phyloP scores from a whole-genome alignment of 1,139 yeast species.

The Yamadazyma taylorii region DNA sequence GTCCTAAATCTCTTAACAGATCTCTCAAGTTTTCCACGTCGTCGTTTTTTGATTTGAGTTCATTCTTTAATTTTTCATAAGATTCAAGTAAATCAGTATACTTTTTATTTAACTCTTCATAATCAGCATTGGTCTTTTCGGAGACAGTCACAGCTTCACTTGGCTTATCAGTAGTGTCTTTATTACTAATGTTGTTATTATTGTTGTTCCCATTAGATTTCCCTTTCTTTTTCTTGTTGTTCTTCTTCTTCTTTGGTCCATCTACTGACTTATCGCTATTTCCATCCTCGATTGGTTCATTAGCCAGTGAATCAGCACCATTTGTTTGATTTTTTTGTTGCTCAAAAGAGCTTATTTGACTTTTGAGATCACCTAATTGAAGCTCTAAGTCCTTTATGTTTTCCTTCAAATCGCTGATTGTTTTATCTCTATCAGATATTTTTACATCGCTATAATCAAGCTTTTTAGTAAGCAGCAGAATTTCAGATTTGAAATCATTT shows the following conservation, averaged over 20 bases:
- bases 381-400: conserved; percentile 6
- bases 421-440: conserved; percentile 4
- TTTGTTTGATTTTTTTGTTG: not conserved
- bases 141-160: too few species aligned
- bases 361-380: conserved; percentile 10
- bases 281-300: not conserved
- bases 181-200: not conserved
- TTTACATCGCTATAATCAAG: conserved; percentile 2
- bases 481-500: not conserved
- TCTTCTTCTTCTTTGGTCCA: conserved; percentile 13
- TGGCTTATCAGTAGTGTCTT: not conserved
- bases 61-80: conserved; percentile 18
- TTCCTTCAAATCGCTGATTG: conserved; percentile 8
- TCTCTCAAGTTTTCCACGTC: conserved; percentile 65
- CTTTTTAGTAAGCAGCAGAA: not conserved
- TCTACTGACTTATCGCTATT: conserved; percentile 1
- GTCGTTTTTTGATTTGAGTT: conserved; percentile 36
- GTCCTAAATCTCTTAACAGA: conserved; percentile 71
- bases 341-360: conserved; percentile 2
- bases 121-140: conserved; percentile 1
- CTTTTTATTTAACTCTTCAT: conserved; percentile 13
- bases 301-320: not conserved
- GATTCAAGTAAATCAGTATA: conserved; percentile 19
- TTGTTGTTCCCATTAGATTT: conserved; percentile 1
- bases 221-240: conserved; percentile 15